Evolutionary conservation across 2,329 filamentous ascomycete species (phyloP).

Genomic region (Fusarium anthophilum): DNA sequence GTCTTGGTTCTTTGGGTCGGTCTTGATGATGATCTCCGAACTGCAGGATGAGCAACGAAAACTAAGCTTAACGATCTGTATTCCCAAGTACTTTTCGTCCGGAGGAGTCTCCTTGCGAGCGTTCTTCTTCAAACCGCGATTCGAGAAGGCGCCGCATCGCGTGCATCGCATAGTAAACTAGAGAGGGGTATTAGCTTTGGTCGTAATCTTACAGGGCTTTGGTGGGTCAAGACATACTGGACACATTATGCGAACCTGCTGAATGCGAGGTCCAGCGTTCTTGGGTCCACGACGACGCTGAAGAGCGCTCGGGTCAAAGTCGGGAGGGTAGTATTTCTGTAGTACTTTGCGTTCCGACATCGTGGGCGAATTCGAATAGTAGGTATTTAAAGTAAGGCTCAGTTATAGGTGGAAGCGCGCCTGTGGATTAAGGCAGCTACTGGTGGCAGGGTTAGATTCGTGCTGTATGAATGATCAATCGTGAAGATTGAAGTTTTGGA

Average conservation of each 20-base stretch:
- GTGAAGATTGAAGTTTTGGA: not conserved
- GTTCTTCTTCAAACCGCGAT: not conserved
- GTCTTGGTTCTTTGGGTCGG: conserved; percentile 94
- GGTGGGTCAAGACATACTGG: not conserved
- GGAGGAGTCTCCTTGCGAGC: conserved; percentile 77
- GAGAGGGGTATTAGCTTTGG: not conserved
- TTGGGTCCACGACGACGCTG: conserved; percentile 75
- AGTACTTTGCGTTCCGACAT: conserved; percentile 92
- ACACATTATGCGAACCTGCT: conserved; percentile 73
- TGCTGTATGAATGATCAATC: not conserved
- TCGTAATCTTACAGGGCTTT: not conserved
- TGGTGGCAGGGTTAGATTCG: not conserved
- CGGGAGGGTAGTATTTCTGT: conserved; percentile 72
- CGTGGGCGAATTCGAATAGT: conserved; percentile 40
- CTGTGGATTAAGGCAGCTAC: not conserved
- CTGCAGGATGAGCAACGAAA: conserved; percentile 82
- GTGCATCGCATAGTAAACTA: conserved; percentile 56
- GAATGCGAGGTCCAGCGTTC: conserved; percentile 78
- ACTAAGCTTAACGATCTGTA: conserved; percentile 46
- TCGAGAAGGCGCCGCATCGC: conserved; percentile 66
- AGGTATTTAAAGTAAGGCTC: not conserved
- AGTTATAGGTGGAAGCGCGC: not conserved
- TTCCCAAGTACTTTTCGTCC: conserved; percentile 87
- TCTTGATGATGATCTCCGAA: conserved; percentile 90
- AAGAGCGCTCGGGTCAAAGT: conserved; percentile 91